Evolutionary conservation across 73 alveolate species (phyloP).

Genomic region (Paraurostyla sp.): DNA sequence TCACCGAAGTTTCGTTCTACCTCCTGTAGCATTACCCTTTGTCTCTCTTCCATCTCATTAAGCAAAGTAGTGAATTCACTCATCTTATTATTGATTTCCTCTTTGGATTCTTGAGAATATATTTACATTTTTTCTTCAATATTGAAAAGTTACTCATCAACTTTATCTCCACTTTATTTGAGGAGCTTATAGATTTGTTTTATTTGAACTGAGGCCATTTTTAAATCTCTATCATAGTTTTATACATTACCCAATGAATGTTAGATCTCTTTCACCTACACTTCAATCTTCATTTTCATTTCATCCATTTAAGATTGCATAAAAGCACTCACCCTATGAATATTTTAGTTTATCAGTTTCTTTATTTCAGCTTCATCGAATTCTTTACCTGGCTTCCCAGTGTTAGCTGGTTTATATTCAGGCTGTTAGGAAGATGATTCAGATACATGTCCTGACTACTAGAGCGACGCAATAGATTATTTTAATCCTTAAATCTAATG

Average conservation of each 20-base stretch:
- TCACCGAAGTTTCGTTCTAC: neutral
- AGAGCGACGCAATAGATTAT: no score
- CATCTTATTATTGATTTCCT: neutral
- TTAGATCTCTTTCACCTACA: neutral
- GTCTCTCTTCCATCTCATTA: neutral
- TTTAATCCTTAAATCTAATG: no score
- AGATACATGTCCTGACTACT: no score
- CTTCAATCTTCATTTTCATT: neutral
- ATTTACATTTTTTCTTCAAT: neutral
- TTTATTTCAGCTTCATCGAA: slow-evolving; percentile 7
- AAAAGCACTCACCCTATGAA: neutral
- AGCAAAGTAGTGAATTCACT: neutral
- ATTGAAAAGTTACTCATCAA: slow-evolving; percentile 20
- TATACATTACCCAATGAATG: neutral
- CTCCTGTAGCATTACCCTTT: neutral
- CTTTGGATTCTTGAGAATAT: neutral
- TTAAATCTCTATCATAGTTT: neutral
- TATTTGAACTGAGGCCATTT: slow-evolving; percentile 5
- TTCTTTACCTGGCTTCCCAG: no score
- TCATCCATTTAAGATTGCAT: neutral
- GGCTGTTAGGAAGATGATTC: neutral
- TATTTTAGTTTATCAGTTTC: neutral
- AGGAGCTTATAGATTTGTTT: neutral
- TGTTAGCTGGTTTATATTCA: no score
- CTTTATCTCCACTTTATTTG: neutral